Evolutionary conservation across 2,329 filamentous ascomycete species (phyloP).

Genomic region (Talaromyces amestolkiae): DNA sequence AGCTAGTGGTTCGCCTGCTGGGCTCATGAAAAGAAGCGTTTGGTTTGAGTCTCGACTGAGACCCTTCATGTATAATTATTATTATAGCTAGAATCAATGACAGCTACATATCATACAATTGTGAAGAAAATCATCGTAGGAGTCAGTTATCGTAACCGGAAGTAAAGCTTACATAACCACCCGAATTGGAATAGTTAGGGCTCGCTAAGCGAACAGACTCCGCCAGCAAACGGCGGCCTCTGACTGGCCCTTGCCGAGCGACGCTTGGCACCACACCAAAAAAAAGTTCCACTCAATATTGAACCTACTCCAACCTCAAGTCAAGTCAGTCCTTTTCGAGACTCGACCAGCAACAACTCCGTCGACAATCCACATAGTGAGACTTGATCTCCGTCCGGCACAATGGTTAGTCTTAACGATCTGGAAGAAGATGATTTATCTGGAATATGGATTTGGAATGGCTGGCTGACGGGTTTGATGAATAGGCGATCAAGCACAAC

Average conservation of each 20-base stretch:
- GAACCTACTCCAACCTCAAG: slow-evolving; percentile 19
- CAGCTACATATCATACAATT: neutral
- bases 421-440: neutral
- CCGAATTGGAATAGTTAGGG: slow-evolving; percentile 29
- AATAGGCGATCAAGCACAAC: slow-evolving; percentile 98
- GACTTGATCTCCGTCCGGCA: slow-evolving; percentile 55
- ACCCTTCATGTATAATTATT: slow-evolving; percentile 3
- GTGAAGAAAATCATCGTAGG: neutral
- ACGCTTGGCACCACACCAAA: slow-evolving; percentile 43
- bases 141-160: neutral
- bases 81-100: neutral
- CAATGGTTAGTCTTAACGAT: slow-evolving; percentile 43
- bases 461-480: slow-evolving; percentile 5
- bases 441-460: neutral
- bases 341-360: slow-evolving; percentile 49
- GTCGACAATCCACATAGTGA: slow-evolving; percentile 42
- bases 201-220: slow-evolving; percentile 42
- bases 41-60: neutral
- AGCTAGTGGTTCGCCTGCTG: neutral
- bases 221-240: slow-evolving; percentile 5
- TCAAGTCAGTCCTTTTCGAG: slow-evolving; percentile 32
- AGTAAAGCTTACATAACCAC: neutral
- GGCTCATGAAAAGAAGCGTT: slow-evolving; percentile 1
- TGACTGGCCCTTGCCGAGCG: slow-evolving; percentile 24
- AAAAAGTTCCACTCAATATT: slow-evolving; percentile 38